These are phyloP conservation scores for Mycena epipterygia DNA, from an alignment of 768 basidiomycete genomes.

Conservation along the genomic window DNA sequence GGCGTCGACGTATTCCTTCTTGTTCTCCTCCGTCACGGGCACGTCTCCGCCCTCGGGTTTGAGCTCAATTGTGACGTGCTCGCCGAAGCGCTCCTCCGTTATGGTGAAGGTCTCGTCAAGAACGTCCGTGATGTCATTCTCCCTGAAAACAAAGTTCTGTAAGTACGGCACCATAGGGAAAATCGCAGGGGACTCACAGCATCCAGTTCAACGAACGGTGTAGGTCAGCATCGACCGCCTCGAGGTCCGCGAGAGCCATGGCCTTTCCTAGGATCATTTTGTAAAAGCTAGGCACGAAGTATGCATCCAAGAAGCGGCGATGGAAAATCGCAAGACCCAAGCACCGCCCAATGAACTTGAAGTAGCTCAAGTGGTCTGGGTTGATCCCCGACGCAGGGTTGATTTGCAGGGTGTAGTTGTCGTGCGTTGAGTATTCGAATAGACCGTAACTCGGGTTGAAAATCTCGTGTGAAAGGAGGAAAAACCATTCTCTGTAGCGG, in stretches of 20 bases:
- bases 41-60: constrained; percentile 71
- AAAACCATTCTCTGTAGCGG: constrained; percentile 84
- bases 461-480: constrained; percentile 85
- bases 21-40: constrained; percentile 80
- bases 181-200: constrained; percentile 63
- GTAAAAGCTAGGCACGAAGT: constrained; percentile 86
- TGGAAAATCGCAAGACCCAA: constrained; percentile 86
- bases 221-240: constrained; percentile 77
- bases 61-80: constrained; percentile 76
- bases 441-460: constrained; percentile 88
- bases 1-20: constrained; percentile 81
- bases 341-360: constrained; percentile 84
- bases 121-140: constrained; percentile 82
- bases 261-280: constrained; percentile 80
- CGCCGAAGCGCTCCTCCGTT: constrained; percentile 83
- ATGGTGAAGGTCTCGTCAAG: constrained; percentile 80
- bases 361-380: constrained; percentile 83
- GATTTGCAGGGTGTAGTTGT: constrained; percentile 87
- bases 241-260: constrained; percentile 73
- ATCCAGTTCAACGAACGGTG: constrained; percentile 81
- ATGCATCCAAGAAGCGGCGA: constrained; percentile 82
- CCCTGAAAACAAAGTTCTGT: constrained; percentile 53
- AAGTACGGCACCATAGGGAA: neutral
- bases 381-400: constrained; percentile 84
- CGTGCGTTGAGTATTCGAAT: constrained; percentile 84